A percentile compares a stretch with the other conserved stretches of the same genome.
phyloP scores from a whole-genome alignment of 2,329 filamentous ascomycete genomes.

The Clonostachys byssicola region DNA sequence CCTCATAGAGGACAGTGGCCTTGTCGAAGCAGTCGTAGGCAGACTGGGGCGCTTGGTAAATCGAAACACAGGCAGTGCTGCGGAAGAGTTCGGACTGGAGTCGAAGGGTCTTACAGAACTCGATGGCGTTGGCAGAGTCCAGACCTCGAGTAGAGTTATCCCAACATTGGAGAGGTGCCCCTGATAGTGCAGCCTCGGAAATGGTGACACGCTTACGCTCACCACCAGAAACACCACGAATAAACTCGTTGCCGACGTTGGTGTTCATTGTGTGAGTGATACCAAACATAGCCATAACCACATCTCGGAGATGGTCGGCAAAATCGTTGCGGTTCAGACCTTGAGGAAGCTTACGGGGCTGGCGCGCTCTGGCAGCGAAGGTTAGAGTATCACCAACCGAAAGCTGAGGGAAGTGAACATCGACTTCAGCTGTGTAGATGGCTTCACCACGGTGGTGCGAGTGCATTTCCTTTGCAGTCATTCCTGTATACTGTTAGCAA shows the following conservation, averaged over 20 bases:
- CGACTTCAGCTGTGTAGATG: constrained; percentile 82
- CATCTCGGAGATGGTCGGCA: constrained; percentile 61
- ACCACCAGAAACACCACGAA: constrained; percentile 71
- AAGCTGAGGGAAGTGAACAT: constrained; percentile 75
- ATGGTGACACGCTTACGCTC: constrained; percentile 67
- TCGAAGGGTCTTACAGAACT: constrained; percentile 69
- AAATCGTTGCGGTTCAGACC: constrained; percentile 51
- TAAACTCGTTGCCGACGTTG: constrained; percentile 69
- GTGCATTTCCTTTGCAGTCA: constrained; percentile 71
- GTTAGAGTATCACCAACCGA: constrained; percentile 75
- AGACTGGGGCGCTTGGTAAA: constrained; percentile 65
- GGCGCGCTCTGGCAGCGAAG: constrained; percentile 69
- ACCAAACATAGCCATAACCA: constrained; percentile 73
- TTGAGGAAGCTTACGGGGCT: constrained; percentile 56
- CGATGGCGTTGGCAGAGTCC: constrained; percentile 71
- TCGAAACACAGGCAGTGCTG: constrained; percentile 64
- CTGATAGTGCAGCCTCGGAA: constrained; percentile 55
- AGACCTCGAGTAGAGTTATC: constrained; percentile 72
- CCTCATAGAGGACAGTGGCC: constrained; percentile 53
- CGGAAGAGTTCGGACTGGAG: constrained; percentile 64
- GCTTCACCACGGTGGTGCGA: constrained; percentile 76
- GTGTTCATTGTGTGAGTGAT: constrained; percentile 72
- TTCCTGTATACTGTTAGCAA: constrained; percentile 30
- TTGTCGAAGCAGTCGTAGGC: constrained; percentile 64
- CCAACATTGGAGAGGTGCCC: constrained; percentile 60